Conservation (phyloP, 2,329 filamentous ascomycete genomes). For the Exophiala oligosperma region DNA sequence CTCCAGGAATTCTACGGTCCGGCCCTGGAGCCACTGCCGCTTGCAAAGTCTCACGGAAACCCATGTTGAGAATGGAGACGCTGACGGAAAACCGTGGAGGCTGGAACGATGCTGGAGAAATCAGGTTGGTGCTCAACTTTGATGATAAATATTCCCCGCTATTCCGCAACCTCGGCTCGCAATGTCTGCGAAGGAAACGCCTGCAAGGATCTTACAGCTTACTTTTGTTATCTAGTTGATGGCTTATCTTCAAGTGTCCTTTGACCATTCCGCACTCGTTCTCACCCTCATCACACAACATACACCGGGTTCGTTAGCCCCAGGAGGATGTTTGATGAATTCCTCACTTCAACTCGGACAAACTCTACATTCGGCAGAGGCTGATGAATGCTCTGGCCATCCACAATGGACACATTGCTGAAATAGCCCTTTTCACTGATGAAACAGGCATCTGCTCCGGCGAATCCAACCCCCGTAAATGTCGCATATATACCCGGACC, state of each 20-base stretch:
- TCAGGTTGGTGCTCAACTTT: too few species aligned
- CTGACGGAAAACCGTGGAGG: not conserved
- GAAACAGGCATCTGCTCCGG: slow-evolving; percentile 16
- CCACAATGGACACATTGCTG: slow-evolving; percentile 15
- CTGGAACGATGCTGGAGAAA: too few species aligned
- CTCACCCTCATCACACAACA: not conserved
- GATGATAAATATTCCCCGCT: too few species aligned
- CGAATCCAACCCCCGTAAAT: slow-evolving; percentile 13
- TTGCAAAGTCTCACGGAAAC: slow-evolving; percentile 77
- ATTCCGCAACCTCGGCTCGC: too few species aligned
- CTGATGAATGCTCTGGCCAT: slow-evolving; percentile 6
- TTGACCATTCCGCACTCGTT: not conserved
- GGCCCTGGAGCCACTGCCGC: slow-evolving; percentile 31
- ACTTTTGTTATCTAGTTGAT: too few species aligned
- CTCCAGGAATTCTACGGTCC: slow-evolving; percentile 13
- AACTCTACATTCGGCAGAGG: slow-evolving; percentile 9
- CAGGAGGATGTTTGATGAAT: slow-evolving; percentile 17
- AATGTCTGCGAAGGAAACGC: too few species aligned
- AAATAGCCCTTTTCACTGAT: slow-evolving; percentile 23
- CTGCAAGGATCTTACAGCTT: too few species aligned
- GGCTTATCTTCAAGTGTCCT: not conserved
- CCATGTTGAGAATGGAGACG: slow-evolving; percentile 4
- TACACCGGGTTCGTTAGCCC: slow-evolving; percentile 26
- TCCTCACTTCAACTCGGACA: slow-evolving; percentile 23
- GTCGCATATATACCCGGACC: not conserved